Evolutionary conservation across 176 grass and related monocot species (phyloP).

Genomic region (Aegilops umbellulata): DNA sequence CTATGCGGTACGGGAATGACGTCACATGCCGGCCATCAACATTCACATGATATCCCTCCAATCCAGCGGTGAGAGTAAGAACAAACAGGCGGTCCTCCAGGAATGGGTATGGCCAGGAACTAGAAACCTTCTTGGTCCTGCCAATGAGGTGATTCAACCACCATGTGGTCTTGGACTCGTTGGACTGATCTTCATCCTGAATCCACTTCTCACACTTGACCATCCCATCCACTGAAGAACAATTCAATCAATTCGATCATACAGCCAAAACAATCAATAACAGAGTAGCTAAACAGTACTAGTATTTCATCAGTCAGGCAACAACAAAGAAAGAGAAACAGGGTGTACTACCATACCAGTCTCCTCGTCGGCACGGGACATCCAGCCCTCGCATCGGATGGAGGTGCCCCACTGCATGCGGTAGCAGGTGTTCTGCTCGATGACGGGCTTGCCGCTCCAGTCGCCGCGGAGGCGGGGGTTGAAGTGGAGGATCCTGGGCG

Average conservation of each 20-base stretch:
- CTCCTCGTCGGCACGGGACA: constrained; percentile 78
- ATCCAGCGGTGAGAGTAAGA: constrained; percentile 85
- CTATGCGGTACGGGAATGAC: constrained; percentile 91
- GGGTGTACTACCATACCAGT: constrained; percentile 35
- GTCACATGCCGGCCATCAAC: constrained; percentile 83
- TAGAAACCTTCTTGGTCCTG: constrained; percentile 57
- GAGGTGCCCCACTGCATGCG: constrained; percentile 94
- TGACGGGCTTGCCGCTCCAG: constrained; percentile 90
- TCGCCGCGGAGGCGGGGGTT: constrained; percentile 89
- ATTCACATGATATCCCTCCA: constrained; percentile 95
- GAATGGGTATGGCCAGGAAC: constrained; percentile 95
- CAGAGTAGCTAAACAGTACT: neutral
- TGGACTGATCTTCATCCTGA: constrained; percentile 53
- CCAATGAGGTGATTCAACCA: constrained; percentile 91
- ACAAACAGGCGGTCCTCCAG: constrained; percentile 81
- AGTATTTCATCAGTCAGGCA: neutral
- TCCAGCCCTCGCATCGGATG: constrained; percentile 78
- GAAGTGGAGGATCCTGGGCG: constrained; percentile 91
- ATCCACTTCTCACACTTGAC: constrained; percentile 95
- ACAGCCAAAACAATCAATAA: constrained; percentile 2
- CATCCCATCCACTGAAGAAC: constrained; percentile 73
- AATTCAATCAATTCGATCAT: constrained; percentile 22
- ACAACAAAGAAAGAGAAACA: neutral
- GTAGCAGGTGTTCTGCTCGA: constrained; percentile 99
- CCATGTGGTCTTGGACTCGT: constrained; percentile 73